Percentiles rank a stretch among this genome's conserved stretches.
Conservation (phyloP, 2,329 filamentous ascomycete genomes). For the Zalaria obscura region DNA sequence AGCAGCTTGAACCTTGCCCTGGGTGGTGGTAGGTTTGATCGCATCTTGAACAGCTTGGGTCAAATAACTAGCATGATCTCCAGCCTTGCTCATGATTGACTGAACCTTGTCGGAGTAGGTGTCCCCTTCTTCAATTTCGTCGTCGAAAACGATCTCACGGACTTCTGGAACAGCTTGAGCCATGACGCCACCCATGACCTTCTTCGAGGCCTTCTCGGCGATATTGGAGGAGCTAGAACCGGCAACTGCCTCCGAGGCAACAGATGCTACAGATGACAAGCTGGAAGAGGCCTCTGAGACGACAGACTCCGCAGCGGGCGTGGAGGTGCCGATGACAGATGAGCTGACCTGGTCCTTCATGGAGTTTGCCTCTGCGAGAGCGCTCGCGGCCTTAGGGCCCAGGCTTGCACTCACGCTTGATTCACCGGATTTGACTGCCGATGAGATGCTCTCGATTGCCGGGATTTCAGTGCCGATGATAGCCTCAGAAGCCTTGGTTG, state of each 20-base stretch:
- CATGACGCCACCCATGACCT: constrained; percentile 41
- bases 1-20: constrained; percentile 34
- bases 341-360: constrained; percentile 34
- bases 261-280: constrained; percentile 10
- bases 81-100: constrained; percentile 35
- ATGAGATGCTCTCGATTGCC: constrained; percentile 15
- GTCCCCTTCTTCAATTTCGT: constrained; percentile 28
- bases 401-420: constrained; percentile 5
- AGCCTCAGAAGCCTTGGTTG: constrained; percentile 15
- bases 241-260: constrained; percentile 16
- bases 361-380: constrained; percentile 18
- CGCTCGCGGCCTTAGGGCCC: constrained; percentile 16
- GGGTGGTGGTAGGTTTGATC: constrained; percentile 28
- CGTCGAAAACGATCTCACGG: constrained; percentile 34
- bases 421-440: constrained; percentile 11
- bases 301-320: constrained; percentile 1
- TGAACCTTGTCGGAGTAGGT: constrained; percentile 38
- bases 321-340: constrained; percentile 16
- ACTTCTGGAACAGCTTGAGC: constrained; percentile 35
- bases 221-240: constrained; percentile 1
- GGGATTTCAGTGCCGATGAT: constrained; percentile 13
- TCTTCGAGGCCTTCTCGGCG: constrained; percentile 15
- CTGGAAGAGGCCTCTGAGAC: constrained; percentile 13
- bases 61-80: constrained; percentile 37
- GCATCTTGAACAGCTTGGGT: constrained; percentile 44